Percentiles rank a stretch among this genome's conserved stretches.
phyloP scores from a whole-genome alignment of 805 yeast genomes.

The Nakazawaea sp. region DNA sequence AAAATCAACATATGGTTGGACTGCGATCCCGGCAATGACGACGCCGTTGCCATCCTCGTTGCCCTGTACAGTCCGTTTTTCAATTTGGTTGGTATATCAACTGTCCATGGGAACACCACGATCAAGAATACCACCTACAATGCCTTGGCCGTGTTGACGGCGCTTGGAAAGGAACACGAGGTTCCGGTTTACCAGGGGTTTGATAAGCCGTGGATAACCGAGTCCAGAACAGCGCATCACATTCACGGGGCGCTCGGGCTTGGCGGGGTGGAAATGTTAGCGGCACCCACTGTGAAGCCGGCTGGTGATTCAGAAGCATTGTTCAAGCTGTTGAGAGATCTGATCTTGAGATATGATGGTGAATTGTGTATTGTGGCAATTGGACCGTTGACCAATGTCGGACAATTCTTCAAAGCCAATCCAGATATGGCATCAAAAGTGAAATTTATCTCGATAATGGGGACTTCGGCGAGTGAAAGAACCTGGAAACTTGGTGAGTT shows the following conservation, averaged over 20 bases:
- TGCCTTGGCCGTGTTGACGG: slow-evolving; percentile 61
- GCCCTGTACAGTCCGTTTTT: slow-evolving; percentile 54
- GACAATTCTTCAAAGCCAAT: slow-evolving; percentile 42
- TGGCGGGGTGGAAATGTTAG: slow-evolving; percentile 62
- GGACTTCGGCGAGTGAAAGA: slow-evolving; percentile 43
- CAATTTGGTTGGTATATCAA: slow-evolving; percentile 58
- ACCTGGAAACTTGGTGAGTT: slow-evolving; percentile 47
- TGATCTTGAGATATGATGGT: slow-evolving; percentile 36
- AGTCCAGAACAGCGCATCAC: slow-evolving; percentile 46
- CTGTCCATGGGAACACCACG: slow-evolving; percentile 69
- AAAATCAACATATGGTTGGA: slow-evolving; percentile 76
- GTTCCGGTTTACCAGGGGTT: slow-evolving; percentile 67
- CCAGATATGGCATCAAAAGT: slow-evolving; percentile 50
- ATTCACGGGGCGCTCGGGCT: slow-evolving; percentile 73
- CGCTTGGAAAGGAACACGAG: slow-evolving; percentile 33
- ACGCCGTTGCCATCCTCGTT: slow-evolving; percentile 66
- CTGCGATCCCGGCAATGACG: slow-evolving; percentile 93
- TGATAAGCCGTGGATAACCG: slow-evolving; percentile 43
- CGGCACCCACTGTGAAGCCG: slow-evolving; percentile 30
- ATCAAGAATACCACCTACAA: slow-evolving; percentile 63
- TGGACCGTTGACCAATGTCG: slow-evolving; percentile 73
- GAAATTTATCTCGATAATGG: slow-evolving; percentile 63
- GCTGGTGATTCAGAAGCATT: slow-evolving; percentile 11
- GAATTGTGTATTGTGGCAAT: slow-evolving; percentile 61
- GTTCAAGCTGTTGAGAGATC: slow-evolving; percentile 24